Conservation (phyloP, 2,329 filamentous ascomycete genomes). For the Colletotrichum tropicicola region DNA sequence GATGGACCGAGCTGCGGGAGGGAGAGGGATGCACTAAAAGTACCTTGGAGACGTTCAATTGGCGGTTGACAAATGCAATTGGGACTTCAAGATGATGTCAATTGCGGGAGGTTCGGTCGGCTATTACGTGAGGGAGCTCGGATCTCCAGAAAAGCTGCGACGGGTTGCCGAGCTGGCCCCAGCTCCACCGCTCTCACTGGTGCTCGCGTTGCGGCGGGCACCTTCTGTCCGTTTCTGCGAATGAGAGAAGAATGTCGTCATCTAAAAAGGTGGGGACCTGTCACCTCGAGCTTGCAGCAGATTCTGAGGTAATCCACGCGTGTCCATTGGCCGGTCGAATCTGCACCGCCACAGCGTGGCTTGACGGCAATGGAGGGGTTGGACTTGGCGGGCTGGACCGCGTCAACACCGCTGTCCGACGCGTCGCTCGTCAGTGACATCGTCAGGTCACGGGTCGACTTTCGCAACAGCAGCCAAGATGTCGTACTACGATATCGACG, state of each 20-base stretch:
- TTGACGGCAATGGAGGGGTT: neutral
- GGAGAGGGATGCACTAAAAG: neutral
- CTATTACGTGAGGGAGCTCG: conserved; percentile 31
- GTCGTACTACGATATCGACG: conserved; percentile 87
- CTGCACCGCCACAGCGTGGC: neutral
- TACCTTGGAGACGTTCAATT: conserved; percentile 32
- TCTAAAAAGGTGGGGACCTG: conserved; percentile 19
- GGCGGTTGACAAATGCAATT: conserved; percentile 25
- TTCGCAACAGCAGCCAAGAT: conserved; percentile 36
- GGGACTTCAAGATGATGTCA: conserved; percentile 24
- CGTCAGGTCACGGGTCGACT: neutral
- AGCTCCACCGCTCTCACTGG: neutral
- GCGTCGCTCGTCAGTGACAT: neutral
- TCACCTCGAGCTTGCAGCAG: neutral
- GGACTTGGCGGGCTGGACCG: neutral
- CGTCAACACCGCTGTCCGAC: conserved; percentile 3
- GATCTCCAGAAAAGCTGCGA: conserved; percentile 27
- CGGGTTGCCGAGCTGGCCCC: conserved; percentile 18
- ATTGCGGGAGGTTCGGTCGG: conserved; percentile 26
- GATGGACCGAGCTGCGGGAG: neutral
- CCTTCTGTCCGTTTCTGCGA: conserved; percentile 20
- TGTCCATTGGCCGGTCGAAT: neutral
- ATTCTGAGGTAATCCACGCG: neutral
- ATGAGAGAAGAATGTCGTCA: conserved; percentile 27
- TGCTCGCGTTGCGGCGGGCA: neutral